Evolutionary conservation across 108 stramenopile genomes (phyloP), one percentile per base, ranked within the genome.

Genomic region (Aurantiochytrium sp.): DNA sequence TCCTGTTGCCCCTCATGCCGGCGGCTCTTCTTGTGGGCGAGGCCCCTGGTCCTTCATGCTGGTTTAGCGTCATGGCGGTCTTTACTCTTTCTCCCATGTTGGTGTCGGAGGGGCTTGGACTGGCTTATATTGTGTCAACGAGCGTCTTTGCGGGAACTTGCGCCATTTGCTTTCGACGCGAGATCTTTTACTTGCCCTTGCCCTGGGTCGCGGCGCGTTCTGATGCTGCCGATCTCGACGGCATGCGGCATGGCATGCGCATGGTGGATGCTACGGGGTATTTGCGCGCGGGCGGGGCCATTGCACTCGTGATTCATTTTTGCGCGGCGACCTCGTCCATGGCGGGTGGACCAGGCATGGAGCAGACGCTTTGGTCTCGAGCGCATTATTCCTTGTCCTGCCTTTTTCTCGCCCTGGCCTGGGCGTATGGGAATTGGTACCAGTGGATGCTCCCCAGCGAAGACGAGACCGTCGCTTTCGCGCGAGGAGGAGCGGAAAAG

Each of bases 361-460:
- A 69, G 64, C 64, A 12, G 2, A 1, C 64, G 42, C 25, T 69
- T 12, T 83, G 76, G 76, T 45, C 49, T 1, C 6, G 12, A 6
- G 49, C 23, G 10, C 76, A 83, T 23, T 23, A 53, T 47, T 43
- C 10, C 14, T 53, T 83, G 6, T 47, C 51, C 43, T 83, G 45
- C 51, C 16, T 12, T 28, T 47, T 83, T 1, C 76, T 83, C 16
- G 14, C 14, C 51, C 76, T 83, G n/a, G 76, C 49, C 4, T 83
- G 76, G 76, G 28, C 28, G 76, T 83, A 83, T 45, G 76, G 76
- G 1, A 83, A 83, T 23, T 83, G 76, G 76, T 83, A 83, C 76
- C 76, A 83, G 23, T 83, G 76, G 76, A 83, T 83, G 76, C 51
- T 83, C 25, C 76, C 76, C 21, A 23, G 25, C 64, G 64, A 69